Evolutionary conservation across 768 basidiomycete species (phyloP).

Genomic region (Naganishia vishniacii): DNA sequence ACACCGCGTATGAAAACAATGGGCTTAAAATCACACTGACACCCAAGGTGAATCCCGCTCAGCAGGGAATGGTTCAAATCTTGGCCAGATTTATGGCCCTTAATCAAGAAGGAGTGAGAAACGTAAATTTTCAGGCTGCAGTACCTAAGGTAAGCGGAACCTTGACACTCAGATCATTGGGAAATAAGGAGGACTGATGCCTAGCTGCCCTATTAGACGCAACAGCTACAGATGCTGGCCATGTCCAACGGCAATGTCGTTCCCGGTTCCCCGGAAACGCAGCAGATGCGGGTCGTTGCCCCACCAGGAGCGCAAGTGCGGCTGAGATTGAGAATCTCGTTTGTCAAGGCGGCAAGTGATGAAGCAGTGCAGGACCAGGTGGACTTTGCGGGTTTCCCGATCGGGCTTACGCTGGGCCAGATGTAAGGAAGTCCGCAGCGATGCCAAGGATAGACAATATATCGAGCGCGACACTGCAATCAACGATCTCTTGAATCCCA

Average conservation of each 20-base stretch:
- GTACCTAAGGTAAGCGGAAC: constrained; percentile 70
- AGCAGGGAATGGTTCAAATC: constrained; percentile 86
- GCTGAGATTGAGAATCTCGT: constrained; percentile 78
- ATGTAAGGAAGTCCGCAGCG: background rate
- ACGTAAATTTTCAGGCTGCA: constrained; percentile 90
- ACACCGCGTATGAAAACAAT: constrained; percentile 87
- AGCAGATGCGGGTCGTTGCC: constrained; percentile 87
- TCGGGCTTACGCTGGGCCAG: constrained; percentile 43
- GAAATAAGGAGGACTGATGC: background rate
- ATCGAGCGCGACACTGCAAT: no score
- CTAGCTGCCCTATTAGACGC: constrained; percentile 59
- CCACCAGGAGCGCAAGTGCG: constrained; percentile 76
- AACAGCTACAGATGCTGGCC: constrained; percentile 94
- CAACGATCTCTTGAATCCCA: no score
- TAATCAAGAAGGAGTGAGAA: constrained; percentile 54
- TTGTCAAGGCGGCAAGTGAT: constrained; percentile 56
- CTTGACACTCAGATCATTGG: background rate
- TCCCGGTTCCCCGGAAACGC: constrained; percentile 78
- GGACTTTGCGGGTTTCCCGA: constrained; percentile 86
- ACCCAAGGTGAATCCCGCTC: constrained; percentile 70
- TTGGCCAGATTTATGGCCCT: constrained; percentile 76
- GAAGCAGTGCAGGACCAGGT: constrained; percentile 80
- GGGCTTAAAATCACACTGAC: constrained; percentile 81
- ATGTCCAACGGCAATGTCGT: constrained; percentile 80
- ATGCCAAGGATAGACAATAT: no score